Percentiles rank a stretch among this genome's conserved stretches.
phyloP scores from a whole-genome alignment of 2,329 filamentous ascomycete genomes.

The Chaetomium strumarium region DNA sequence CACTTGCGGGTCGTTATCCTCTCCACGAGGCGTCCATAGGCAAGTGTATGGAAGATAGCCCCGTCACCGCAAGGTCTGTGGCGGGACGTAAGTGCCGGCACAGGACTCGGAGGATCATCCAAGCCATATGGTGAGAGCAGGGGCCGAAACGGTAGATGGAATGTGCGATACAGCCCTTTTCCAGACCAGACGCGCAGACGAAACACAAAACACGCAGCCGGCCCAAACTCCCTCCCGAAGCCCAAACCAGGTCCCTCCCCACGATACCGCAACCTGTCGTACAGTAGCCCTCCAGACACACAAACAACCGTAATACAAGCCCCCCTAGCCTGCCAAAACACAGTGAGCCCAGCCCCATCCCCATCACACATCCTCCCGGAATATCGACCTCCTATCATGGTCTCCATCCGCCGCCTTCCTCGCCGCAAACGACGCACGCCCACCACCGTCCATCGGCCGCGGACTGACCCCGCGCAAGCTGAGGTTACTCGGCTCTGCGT shows the following conservation, averaged over 20 bases:
- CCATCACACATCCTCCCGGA: conserved; percentile 10
- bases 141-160: no score
- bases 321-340: neutral
- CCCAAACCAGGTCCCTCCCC: neutral
- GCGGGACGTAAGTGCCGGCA: no score
- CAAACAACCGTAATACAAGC: neutral
- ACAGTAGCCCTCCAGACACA: neutral
- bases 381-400: conserved; percentile 5
- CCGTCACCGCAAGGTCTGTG: no score
- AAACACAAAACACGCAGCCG: neutral
- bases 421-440: conserved; percentile 27
- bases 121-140: no score
- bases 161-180: no score
- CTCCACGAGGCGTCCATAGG: no score
- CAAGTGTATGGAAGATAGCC: no score
- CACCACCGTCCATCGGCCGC: conserved; percentile 52
- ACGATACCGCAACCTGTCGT: neutral
- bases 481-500: conserved; percentile 55
- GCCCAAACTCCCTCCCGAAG: neutral
- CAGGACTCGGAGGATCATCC: no score
- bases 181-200: neutral
- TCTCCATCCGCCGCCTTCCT: conserved; percentile 6
- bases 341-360: neutral
- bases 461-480: conserved; percentile 69
- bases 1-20: no score